Conservation (phyloP, 164 flowering plant species). For the Aristolochia fimbriata region DNA sequence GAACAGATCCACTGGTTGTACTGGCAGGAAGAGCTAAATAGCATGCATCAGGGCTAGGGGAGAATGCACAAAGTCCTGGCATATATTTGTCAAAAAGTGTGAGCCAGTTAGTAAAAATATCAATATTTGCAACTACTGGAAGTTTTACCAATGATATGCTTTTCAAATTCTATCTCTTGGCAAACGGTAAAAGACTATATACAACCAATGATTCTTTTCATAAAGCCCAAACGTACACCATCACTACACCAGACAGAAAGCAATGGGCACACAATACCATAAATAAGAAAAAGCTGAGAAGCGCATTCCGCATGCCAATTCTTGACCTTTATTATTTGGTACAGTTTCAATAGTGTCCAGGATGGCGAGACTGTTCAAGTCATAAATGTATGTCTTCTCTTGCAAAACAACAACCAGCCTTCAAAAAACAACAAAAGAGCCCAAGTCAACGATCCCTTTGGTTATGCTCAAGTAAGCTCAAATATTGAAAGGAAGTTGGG, state of each 20-base stretch:
- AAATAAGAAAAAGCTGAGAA: background rate
- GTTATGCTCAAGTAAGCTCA: no score
- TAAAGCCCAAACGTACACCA: background rate
- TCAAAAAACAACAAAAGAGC: conserved; percentile 7
- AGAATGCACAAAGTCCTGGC: conserved; percentile 86
- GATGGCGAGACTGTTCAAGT: conserved; percentile 53
- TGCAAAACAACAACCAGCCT: conserved; percentile 80
- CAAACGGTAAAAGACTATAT: no score
- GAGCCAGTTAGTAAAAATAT: background rate
- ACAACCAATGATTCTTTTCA: no score
- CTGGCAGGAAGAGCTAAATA: conserved; percentile 92
- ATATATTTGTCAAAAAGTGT: background rate
- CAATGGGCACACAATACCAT: no score
- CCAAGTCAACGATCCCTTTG: no score
- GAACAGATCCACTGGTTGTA: conserved; percentile 58
- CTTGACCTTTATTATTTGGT: conserved; percentile 68
- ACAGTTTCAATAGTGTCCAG: conserved; percentile 75
- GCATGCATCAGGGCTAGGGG: conserved; percentile 66
- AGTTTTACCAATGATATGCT: no score
- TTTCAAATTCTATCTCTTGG: no score
- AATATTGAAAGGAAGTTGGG: no score
- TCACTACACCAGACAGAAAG: background rate
- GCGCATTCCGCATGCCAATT: background rate
- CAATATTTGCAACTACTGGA: no score
- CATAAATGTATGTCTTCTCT: conserved; percentile 79